Conservation (phyloP, 164 flowering plant genomes). For the Tetracentron sinense region DNA sequence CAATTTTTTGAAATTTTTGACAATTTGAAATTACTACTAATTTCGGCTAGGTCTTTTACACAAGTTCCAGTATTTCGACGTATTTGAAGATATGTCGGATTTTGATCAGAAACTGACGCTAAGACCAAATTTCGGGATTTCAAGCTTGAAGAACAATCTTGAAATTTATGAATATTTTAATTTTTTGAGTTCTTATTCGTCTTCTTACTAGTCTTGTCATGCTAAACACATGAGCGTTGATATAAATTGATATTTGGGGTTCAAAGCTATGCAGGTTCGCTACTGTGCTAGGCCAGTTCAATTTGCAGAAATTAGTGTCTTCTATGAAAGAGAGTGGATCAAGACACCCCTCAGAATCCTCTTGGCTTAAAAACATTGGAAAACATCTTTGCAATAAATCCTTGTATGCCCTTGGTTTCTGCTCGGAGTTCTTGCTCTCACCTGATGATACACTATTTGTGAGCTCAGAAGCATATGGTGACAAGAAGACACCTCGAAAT, state of each 20-base stretch:
- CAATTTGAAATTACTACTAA: no score
- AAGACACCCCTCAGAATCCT: conserved; percentile 17
- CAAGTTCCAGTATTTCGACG: no score
- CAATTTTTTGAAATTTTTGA: no score
- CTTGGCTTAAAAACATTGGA: conserved; percentile 38
- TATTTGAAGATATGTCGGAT: no score
- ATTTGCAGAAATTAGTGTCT: conserved; percentile 60
- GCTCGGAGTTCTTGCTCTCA: conserved; percentile 52
- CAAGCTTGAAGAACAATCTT: neutral
- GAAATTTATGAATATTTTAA: neutral
- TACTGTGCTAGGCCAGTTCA: conserved; percentile 67
- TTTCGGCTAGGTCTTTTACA: no score
- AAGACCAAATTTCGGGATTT: no score
- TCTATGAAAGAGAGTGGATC: conserved; percentile 31
- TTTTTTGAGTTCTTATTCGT: neutral
- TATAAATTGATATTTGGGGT: conserved; percentile 18
- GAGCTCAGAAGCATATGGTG: conserved; percentile 50
- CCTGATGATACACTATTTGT: conserved; percentile 55
- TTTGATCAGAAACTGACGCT: no score
- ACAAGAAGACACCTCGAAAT: conserved; percentile 33
- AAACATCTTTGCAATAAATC: conserved; percentile 47
- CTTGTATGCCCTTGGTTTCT: conserved; percentile 60
- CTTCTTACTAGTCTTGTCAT: neutral
- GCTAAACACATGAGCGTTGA: neutral
- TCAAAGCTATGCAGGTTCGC: conserved; percentile 58